Evolutionary conservation across 2,329 filamentous ascomycete genomes (phyloP).

Genomic region (Monosporascus cannonballus): DNA sequence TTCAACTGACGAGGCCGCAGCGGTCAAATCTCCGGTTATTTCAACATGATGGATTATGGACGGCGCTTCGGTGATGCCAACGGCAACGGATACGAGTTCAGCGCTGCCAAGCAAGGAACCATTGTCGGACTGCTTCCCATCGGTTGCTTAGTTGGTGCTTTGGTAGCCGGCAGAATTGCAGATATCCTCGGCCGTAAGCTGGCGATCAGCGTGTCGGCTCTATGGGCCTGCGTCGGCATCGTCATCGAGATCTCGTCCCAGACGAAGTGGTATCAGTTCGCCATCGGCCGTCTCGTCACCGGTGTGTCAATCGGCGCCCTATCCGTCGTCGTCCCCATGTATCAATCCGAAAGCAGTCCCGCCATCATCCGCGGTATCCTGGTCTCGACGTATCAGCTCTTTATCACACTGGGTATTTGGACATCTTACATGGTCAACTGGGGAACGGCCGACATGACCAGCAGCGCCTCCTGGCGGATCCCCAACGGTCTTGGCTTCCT

Average conservation of each 20-base stretch:
- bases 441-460: slow-evolving; percentile 44
- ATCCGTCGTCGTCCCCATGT: slow-evolving; percentile 61
- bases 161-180: slow-evolving; percentile 53
- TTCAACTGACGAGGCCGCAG: slow-evolving; percentile 25
- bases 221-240: slow-evolving; percentile 59
- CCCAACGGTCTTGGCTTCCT: slow-evolving; percentile 51
- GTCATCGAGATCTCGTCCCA: slow-evolving; percentile 56
- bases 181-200: slow-evolving; percentile 56
- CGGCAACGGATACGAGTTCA: slow-evolving; percentile 41
- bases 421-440: slow-evolving; percentile 53
- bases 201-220: slow-evolving; percentile 55
- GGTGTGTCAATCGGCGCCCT: slow-evolving; percentile 60
- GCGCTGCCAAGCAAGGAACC: slow-evolving; percentile 53
- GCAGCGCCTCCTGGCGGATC: slow-evolving; percentile 55
- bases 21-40: slow-evolving; percentile 57
- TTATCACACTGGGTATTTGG: slow-evolving; percentile 64
- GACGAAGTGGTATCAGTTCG: slow-evolving; percentile 56
- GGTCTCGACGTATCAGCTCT: slow-evolving; percentile 60
- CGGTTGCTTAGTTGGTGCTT: slow-evolving; percentile 52
- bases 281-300: slow-evolving; percentile 58
- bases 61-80: slow-evolving; percentile 44
- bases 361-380: slow-evolving; percentile 58
- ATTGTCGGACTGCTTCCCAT: slow-evolving; percentile 58
- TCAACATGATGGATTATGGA: slow-evolving; percentile 52
- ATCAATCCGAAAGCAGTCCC: slow-evolving; percentile 61